A percentile compares a stretch with the other conserved stretches of the same genome.
Evolutionary conservation across 495 filamentous ascomycete species (phyloP).

Genomic region (Thozetella sp.): DNA sequence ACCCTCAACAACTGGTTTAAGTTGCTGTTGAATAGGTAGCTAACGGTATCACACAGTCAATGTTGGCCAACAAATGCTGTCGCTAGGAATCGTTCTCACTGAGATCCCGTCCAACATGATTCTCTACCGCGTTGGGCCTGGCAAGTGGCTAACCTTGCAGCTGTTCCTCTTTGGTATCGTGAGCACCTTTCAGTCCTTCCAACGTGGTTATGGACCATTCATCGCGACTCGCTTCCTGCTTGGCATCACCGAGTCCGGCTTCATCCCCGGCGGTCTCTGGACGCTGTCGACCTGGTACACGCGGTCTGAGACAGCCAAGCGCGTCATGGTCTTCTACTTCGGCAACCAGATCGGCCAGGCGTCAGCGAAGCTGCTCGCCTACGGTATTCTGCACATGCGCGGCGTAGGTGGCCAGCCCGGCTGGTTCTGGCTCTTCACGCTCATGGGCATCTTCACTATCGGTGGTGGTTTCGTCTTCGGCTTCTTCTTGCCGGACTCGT

Average conservation of each 20-base stretch:
- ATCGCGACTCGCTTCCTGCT: slow-evolving; percentile 54
- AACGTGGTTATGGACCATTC: slow-evolving; percentile 50
- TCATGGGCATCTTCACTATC: slow-evolving; percentile 52
- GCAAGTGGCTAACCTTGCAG: slow-evolving; percentile 54
- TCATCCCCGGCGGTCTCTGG: slow-evolving; percentile 60
- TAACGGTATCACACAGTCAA: no score
- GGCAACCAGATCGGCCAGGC: slow-evolving; percentile 52
- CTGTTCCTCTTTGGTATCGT: slow-evolving; percentile 50
- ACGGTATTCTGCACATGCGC: slow-evolving; percentile 46
- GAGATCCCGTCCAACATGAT: slow-evolving; percentile 62
- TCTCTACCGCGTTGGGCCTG: slow-evolving; percentile 57
- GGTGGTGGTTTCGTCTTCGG: slow-evolving; percentile 45
- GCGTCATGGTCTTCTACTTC: slow-evolving; percentile 54
- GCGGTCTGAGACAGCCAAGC: slow-evolving; percentile 50
- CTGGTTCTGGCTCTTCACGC: slow-evolving; percentile 59
- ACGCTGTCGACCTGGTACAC: slow-evolving; percentile 65
- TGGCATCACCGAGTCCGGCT: slow-evolving; percentile 54
- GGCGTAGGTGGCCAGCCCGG: slow-evolving; percentile 47
- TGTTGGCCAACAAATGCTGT: slow-evolving; percentile 55
- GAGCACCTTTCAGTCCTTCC: slow-evolving; percentile 60
- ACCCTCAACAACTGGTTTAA: no score
- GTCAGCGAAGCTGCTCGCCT: slow-evolving; percentile 51
- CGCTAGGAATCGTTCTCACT: slow-evolving; percentile 55
- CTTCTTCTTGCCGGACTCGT: slow-evolving; percentile 42
- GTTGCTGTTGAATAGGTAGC: no score